Base-by-base conservation (phyloP, 352 stramenopile species). In the Pythium sp. region DNA sequence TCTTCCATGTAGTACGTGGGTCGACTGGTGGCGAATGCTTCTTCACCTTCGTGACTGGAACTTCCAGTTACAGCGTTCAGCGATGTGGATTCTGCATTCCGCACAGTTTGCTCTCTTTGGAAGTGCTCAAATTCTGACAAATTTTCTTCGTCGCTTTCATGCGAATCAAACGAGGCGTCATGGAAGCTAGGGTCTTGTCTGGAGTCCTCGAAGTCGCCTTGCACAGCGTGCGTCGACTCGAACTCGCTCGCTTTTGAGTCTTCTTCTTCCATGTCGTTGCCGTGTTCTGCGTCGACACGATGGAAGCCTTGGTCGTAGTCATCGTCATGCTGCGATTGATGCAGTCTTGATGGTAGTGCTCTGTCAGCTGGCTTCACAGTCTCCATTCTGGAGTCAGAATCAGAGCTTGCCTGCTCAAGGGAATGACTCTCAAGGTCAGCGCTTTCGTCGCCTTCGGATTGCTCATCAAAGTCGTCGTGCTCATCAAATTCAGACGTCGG, bases 1-100 rank as follows among this genome's bases (percentile, higher is more conserved):
- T 69, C 64, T 34, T 69, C 64, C 64, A 69, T 69, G 55, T 28
- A n/a, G 55, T 64, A 58, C 4, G 28, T 53, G 5, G 15, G 43
- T 11, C n/a, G 5, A 26, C 26, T 32, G 4, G 28, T 8, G 36
- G 6, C 18, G 5, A 14, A 18, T 2, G 28, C 5, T 22, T n/a
- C 49, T 24, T 32, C n/a, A 18, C 20, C 26, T 22, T 46, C 38
- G 15, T 15, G 9, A 34, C 26, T 36, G 22, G n/a, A 58, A 18
- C 22, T 12, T 20, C 3, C 20, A 28, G 53, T 57, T 34, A 34
- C 22, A 15, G 4, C 26, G 7, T 26, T 61, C 18, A 28, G 20
- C 15, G 28, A 24, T 24, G 30, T 7, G 9, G 18, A 46, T 28
- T 46, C 55, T 46, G 30, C 20, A 43, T 30, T 46, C 36, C 28